phyloP scores from a whole-genome alignment of 176 grass and related monocot species.

The Puya raimondii region DNA sequence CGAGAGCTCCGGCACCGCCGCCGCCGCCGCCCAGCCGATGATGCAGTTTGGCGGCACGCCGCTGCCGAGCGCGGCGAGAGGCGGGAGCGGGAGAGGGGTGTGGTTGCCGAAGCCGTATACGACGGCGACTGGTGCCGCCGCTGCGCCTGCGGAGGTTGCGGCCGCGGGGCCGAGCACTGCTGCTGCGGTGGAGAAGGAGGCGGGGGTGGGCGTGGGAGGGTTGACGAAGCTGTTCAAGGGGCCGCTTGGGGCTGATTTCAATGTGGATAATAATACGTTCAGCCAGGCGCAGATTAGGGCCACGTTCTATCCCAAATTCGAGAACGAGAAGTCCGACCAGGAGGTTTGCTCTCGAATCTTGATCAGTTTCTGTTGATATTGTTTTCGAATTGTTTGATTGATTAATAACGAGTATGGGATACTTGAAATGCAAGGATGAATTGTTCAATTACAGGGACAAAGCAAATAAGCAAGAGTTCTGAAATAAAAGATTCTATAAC shows the following conservation, averaged over 20 bases:
- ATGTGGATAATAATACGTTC: conserved; percentile 63
- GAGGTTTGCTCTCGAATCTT: conserved; percentile 33
- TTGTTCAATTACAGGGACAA: background rate
- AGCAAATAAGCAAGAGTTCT: no score
- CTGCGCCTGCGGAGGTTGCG: conserved; percentile 1
- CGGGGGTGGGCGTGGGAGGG: background rate
- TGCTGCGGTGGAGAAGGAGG: conserved; percentile 1
- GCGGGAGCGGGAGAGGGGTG: background rate
- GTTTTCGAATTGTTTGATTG: background rate
- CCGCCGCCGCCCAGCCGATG: no score
- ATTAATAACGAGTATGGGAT: background rate
- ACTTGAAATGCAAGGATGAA: background rate
- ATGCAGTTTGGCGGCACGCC: background rate
- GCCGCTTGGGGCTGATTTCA: conserved; percentile 36
- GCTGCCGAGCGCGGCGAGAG: background rate
- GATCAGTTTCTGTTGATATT: background rate
- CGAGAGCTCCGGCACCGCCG: background rate
- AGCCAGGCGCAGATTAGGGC: conserved; percentile 64
- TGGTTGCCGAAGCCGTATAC: conserved; percentile 48
- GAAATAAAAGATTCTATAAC: background rate
- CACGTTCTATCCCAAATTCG: conserved; percentile 94
- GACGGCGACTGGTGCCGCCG: conserved; percentile 16
- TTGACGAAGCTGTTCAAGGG: conserved; percentile 53
- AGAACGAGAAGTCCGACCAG: conserved; percentile 94
- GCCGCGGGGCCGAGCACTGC: background rate